Percentiles rank a stretch among this genome's conserved stretches.
These are phyloP conservation scores for Penicillium taxi DNA, from an alignment of 495 filamentous ascomycete genomes.

Conservation along the genomic window DNA sequence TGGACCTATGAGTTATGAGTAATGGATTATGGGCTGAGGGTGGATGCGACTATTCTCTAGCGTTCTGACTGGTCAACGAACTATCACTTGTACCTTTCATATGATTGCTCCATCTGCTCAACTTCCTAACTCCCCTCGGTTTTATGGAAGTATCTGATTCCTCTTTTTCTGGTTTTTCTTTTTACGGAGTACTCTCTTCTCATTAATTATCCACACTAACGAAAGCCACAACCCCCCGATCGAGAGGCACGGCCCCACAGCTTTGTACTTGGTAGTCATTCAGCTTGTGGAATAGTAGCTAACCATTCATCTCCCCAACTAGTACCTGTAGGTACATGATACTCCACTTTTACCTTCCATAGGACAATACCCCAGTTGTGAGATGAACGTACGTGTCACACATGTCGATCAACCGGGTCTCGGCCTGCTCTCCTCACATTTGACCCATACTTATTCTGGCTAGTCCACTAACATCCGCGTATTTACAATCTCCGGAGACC, in stretches of 20 bases:
- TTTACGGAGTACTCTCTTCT: too few relatives aligned
- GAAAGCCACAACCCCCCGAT: conserved; percentile 7
- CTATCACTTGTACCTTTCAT: too few relatives aligned
- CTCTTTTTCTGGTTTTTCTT: not conserved
- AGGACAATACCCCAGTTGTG: conserved; percentile 13
- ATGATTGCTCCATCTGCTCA: not conserved
- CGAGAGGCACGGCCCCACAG: conserved; percentile 8
- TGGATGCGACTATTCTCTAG: too few relatives aligned
- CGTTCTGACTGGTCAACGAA: too few relatives aligned
- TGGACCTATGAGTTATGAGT: too few relatives aligned
- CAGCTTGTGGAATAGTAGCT: too few relatives aligned
- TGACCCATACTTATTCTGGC: conserved; percentile 24
- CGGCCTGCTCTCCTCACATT: conserved; percentile 29
- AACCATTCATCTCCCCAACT: too few relatives aligned
- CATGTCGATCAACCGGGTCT: conserved; percentile 34
- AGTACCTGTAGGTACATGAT: too few relatives aligned
- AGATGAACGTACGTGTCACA: conserved; percentile 28
- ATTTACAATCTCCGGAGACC: too few relatives aligned
- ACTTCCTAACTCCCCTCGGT: too few relatives aligned
- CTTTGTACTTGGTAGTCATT: too few relatives aligned
- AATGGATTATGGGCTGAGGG: too few relatives aligned
- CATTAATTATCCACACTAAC: not conserved
- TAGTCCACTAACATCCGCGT: conserved; percentile 31
- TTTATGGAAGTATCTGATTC: not conserved
- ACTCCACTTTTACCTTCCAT: conserved; percentile 25